phyloP scores from a whole-genome alignment of 2,329 filamentous ascomycete genomes.

The Lojkania enalia region DNA sequence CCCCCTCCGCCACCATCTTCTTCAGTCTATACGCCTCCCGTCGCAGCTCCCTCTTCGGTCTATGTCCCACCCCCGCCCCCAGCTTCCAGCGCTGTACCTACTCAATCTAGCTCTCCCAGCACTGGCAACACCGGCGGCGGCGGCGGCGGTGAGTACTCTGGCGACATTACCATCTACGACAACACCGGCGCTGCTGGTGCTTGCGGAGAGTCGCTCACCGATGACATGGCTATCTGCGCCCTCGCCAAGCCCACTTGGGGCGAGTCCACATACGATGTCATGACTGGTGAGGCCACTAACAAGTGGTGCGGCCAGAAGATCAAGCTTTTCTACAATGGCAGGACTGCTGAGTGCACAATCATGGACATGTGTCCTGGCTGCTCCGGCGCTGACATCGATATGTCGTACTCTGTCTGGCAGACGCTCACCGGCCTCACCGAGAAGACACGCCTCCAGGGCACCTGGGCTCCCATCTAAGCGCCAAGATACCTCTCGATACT shows the following conservation, averaged over 20 bases:
- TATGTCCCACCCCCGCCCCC: conserved; percentile 4
- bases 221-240: conserved; percentile 33
- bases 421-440: conserved; percentile 24
- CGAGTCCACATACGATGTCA: conserved; percentile 32
- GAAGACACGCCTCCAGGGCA: conserved; percentile 19
- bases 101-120: conserved; percentile 4
- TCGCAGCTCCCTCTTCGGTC: conserved; percentile 16
- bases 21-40: conserved; percentile 14
- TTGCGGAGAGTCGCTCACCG: conserved; percentile 32
- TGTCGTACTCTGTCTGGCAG: conserved; percentile 36
- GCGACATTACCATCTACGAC: conserved; percentile 43
- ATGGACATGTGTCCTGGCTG: conserved; percentile 43
- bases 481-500: conserved; percentile 16
- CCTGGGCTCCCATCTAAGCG: conserved; percentile 8
- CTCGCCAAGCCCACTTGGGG: conserved; percentile 33
- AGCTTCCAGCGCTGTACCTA: conserved; percentile 1
- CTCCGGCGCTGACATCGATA: conserved; percentile 31
- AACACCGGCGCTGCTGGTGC: conserved; percentile 31
- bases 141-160: conserved; percentile 13
- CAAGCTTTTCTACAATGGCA: conserved; percentile 35
- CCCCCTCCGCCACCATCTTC: conserved; percentile 13
- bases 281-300: conserved; percentile 38
- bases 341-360: conserved; percentile 30
- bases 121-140: conserved; percentile 5
- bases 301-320: conserved; percentile 41